Percentiles rank a stretch among this genome's conserved stretches.
phyloP scores from a whole-genome alignment of 2,329 filamentous ascomycete species.

The Laburnicola sp. region DNA sequence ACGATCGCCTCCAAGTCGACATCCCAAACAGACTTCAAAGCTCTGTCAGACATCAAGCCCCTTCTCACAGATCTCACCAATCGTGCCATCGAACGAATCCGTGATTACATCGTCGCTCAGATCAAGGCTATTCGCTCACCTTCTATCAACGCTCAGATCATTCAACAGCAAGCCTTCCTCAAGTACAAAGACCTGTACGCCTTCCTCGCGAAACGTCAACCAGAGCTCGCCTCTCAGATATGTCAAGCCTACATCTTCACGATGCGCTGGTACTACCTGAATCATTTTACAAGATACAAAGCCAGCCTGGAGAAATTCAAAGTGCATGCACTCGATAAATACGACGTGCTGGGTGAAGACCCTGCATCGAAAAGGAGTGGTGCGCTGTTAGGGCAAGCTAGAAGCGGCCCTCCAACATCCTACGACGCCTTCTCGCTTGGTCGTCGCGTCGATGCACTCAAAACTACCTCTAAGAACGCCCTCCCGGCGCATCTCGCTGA shows the following conservation, averaged over 20 bases:
- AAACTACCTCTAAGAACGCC: conserved; percentile 71
- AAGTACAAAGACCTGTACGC: conserved; percentile 85
- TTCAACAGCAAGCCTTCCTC: conserved; percentile 90
- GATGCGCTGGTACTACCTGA: conserved; percentile 97
- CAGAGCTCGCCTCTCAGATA: conserved; percentile 85
- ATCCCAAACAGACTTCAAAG: conserved; percentile 66
- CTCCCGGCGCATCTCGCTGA: conserved; percentile 88
- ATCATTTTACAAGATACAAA: conserved; percentile 86
- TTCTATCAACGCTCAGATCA: conserved; percentile 94
- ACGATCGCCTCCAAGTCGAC: conserved; percentile 69
- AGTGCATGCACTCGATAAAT: conserved; percentile 78
- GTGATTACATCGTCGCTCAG: conserved; percentile 91
- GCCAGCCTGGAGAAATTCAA: conserved; percentile 82
- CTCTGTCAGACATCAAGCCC: conserved; percentile 80
- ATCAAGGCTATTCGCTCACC: conserved; percentile 93
- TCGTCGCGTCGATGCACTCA: conserved; percentile 79
- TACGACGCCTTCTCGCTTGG: conserved; percentile 91
- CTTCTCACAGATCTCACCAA: conserved; percentile 80
- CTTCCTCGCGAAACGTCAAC: conserved; percentile 81
- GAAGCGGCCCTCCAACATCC: conserved; percentile 55
- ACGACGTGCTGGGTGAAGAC: conserved; percentile 81
- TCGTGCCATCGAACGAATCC: conserved; percentile 90
- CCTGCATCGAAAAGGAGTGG: conserved; percentile 66
- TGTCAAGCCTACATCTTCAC: conserved; percentile 94
- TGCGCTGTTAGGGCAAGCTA: conserved; percentile 31